These are phyloP conservation scores for Phylloporus sp. DNA, from an alignment of 1,284 basidiomycete genomes.

Conservation along the genomic window DNA sequence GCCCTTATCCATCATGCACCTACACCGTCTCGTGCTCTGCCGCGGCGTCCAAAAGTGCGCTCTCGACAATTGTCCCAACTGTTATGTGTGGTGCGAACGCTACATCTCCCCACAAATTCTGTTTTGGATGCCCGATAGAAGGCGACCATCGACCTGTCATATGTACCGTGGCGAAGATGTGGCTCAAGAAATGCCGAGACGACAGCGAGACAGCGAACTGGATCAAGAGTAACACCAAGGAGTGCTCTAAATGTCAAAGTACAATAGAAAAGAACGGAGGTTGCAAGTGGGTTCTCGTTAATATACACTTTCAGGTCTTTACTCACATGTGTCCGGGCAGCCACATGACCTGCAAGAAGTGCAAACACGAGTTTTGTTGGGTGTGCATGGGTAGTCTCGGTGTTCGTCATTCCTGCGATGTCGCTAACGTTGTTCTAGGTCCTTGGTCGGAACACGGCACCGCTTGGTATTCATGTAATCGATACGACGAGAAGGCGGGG, in stretches of 20 bases:
- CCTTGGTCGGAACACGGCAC: slow-evolving; percentile 99
- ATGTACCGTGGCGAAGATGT: slow-evolving; percentile 88
- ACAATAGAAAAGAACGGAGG: slow-evolving; percentile 99
- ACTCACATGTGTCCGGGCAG: slow-evolving; percentile 43
- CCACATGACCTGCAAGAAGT: slow-evolving; percentile 99
- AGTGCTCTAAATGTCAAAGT: slow-evolving; percentile 93
- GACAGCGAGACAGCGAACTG: slow-evolving; percentile 99
- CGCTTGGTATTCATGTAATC: slow-evolving; percentile 97
- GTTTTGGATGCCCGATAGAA: slow-evolving; percentile 88
- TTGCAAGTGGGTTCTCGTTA: slow-evolving; percentile 80
- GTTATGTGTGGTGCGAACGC: slow-evolving; percentile 77
- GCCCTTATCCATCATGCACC: slow-evolving; percentile 85
- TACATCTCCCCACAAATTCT: slow-evolving; percentile 71
- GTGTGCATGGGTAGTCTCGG: slow-evolving; percentile 69
- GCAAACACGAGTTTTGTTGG: slow-evolving; percentile 90
- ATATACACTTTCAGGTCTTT: background rate
- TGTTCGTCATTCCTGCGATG: background rate
- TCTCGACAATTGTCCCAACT: slow-evolving; percentile 85
- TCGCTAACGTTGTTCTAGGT: slow-evolving; percentile 46
- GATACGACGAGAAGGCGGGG: slow-evolving; percentile 93
- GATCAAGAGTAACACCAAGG: slow-evolving; percentile 99
- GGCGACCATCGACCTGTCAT: slow-evolving; percentile 91
- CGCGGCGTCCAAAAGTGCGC: slow-evolving; percentile 73
- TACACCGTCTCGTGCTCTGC: slow-evolving; percentile 88
- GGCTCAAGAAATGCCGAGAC: slow-evolving; percentile 97